Base-by-base conservation (phyloP, 352 stramenopile species). In the Pythium rhizo-oryzae region DNA sequence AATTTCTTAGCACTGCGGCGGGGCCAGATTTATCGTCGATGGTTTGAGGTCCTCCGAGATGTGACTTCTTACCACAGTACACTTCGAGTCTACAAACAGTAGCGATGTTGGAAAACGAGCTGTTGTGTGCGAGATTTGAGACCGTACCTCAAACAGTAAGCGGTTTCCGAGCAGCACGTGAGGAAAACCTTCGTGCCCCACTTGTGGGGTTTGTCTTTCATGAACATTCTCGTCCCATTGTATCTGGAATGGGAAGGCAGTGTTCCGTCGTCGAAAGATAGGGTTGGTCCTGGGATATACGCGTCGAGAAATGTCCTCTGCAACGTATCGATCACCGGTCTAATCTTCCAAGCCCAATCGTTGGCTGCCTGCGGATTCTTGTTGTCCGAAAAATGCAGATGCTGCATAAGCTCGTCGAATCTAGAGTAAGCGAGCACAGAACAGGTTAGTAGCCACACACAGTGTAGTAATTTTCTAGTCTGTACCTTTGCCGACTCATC, bases 191-290 rank as follows among this genome's bases (percentile, higher is more conserved):
- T 66, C 15, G 59, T 66, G 7, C 59, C 59, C 59, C 59, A 66
- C 49, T 66, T 66, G 59, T 66, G 59, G 2, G 59, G 59, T 37
- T 66, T 66, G 49, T 66, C 49, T 37, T 66, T 66, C 33, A 66
- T 59, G 16, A 59, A 66, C 8, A 21, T 23, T 1, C 16, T n/a
- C 13, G n/a, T 66, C 6, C 15, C 28, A 47, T 53, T 66, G 59
- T 35, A 52, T 1, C 2, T 7, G 0, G 44, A 65, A 2, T 30
- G 47, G 6, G 25, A 51, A 4, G 59, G 59, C 0, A 66, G 59
- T 8, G 59, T 59, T 0, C 28, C 59, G 19, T 66, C 59, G 11
- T 66, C 49, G 50, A 66, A 66, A 0, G 49, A 59, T 18, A 66
- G 4, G 23, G 5, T 3, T 3, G 1, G 23, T 23, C 16, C 18